phyloP scores from a whole-genome alignment of 805 yeast genomes.

The Myxozyma neotropica region DNA sequence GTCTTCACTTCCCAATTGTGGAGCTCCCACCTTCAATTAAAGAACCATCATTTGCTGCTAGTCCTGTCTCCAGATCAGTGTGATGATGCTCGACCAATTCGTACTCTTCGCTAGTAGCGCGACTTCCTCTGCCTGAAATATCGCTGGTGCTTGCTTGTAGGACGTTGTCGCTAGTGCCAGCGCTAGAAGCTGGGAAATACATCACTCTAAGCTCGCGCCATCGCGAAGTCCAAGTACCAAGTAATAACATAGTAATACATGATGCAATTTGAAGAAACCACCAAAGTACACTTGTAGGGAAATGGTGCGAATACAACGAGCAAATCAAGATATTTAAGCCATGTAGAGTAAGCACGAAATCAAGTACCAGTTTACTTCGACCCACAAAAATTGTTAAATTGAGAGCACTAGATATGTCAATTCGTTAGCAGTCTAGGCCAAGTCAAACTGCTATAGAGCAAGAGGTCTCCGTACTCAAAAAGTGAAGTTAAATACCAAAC shows the following conservation, averaged over 20 bases:
- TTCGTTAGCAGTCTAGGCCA: neutral
- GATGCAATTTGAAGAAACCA: slow-evolving; percentile 77
- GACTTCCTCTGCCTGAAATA: neutral
- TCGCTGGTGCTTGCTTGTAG: neutral
- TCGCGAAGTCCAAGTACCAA: slow-evolving; percentile 88
- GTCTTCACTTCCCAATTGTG: neutral
- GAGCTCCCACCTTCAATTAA: neutral
- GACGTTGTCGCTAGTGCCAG: neutral
- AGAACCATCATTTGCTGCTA: neutral
- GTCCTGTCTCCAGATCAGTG: slow-evolving; percentile 15
- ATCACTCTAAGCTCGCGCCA: slow-evolving; percentile 91
- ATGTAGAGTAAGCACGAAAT: slow-evolving; percentile 92
- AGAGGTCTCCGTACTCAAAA: slow-evolving; percentile 42
- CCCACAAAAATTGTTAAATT: slow-evolving; percentile 89
- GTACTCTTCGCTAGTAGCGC: slow-evolving; percentile 8
- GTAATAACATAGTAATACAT: slow-evolving; percentile 65
- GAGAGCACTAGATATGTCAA: slow-evolving; percentile 56
- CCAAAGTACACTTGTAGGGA: slow-evolving; percentile 80
- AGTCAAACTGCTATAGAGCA: neutral
- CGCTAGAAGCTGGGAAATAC: slow-evolving; percentile 54
- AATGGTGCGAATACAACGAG: slow-evolving; percentile 61
- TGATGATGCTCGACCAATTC: slow-evolving; percentile 16
- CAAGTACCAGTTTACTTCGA: slow-evolving; percentile 91
- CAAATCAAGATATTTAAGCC: slow-evolving; percentile 72
- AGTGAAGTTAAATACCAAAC: slow-evolving; percentile 85